Base-by-base conservation (phyloP, 2,329 filamentous ascomycete genomes). In the Thyridium curvatum region DNA sequence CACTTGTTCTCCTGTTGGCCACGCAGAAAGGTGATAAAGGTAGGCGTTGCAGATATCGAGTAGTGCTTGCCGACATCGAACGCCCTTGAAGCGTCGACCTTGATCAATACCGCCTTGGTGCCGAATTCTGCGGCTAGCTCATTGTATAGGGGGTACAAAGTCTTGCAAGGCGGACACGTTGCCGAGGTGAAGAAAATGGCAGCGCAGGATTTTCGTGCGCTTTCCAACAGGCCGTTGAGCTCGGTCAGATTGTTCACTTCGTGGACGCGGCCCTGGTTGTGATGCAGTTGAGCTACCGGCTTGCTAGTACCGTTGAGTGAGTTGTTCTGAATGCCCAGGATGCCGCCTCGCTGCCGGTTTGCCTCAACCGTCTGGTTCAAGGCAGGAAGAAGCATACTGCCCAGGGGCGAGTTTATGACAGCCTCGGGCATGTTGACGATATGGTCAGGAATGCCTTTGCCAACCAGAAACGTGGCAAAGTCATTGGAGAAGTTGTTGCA, bases 401-500 rank as follows among this genome's bases (percentile, higher is more conserved):
- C 93, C 53, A 95, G 84, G 0, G 88, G 88, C 0, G 88, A 93
- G 42, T 85, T 79, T 12, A 97, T 71, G 8, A 97, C 90, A 1
- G 82, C 84, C 52, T 89, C 75, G 0, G 91, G 91, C 56, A 97
- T 81, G 48, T 83, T 87, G 21, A 79, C 76, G 48, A 98, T 97
- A 52, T 94, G 82, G 1, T 82, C 75, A 0, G 93, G 93, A 43
- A 97, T 97, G 3, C 87, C 86, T 50, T 82, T 85, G 16, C 93
- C 91, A 1, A 96, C 69, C 0, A 97, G 69, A 46, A 97, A 97
- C 60, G 86, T 93, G 46, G 87, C 71, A 48, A 97, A 82, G 44
- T 95, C 89, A 54, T 97, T 91, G 4, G 86, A 87, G 61, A 97
- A 98, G 61, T 96, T 96, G 66, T 97, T 98, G 68, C 91, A 97